phyloP scores from a whole-genome alignment of 306 rosid species.

The Urtica urens region DNA sequence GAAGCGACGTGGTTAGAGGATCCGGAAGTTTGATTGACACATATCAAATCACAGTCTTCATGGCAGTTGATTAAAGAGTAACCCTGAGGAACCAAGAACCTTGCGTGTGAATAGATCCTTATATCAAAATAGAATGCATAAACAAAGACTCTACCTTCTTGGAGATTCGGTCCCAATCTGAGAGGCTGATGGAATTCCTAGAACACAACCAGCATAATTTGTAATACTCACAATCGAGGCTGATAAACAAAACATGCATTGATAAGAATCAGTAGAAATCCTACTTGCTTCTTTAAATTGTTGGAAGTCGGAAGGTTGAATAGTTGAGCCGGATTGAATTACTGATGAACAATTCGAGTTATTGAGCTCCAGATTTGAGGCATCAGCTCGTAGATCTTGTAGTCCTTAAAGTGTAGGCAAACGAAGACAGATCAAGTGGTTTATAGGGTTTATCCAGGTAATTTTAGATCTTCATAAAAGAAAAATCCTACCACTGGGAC shows the following conservation, averaged over 20 bases:
- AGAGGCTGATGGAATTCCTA: constrained; percentile 35
- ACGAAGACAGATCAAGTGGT: background rate
- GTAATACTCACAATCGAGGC: constrained; percentile 12
- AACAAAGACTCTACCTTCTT: constrained; percentile 39
- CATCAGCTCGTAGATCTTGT: constrained; percentile 24
- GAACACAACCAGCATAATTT: constrained; percentile 22
- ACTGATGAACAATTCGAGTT: constrained; percentile 25
- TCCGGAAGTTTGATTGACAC: background rate
- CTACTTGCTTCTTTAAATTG: constrained; percentile 48
- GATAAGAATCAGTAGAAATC: constrained; percentile 19
- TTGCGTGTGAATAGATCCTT: background rate
- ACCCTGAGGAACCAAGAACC: no score
- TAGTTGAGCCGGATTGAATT: constrained; percentile 18
- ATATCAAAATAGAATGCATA: background rate
- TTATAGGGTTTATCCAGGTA: background rate
- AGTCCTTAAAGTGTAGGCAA: constrained; percentile 23
- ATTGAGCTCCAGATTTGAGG: constrained; percentile 21
- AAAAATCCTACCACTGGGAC: constrained; percentile 29
- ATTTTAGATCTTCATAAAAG: constrained; percentile 1
- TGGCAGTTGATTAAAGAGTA: no score
- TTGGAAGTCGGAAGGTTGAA: constrained; percentile 20
- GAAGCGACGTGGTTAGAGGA: background rate
- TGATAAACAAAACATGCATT: constrained; percentile 6
- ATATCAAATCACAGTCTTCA: no score
- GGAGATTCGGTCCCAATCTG: constrained; percentile 36